These are phyloP conservation scores for Trichoderma endophyticum DNA, from an alignment of 2,329 filamentous ascomycete species.

Conservation along the genomic window DNA sequence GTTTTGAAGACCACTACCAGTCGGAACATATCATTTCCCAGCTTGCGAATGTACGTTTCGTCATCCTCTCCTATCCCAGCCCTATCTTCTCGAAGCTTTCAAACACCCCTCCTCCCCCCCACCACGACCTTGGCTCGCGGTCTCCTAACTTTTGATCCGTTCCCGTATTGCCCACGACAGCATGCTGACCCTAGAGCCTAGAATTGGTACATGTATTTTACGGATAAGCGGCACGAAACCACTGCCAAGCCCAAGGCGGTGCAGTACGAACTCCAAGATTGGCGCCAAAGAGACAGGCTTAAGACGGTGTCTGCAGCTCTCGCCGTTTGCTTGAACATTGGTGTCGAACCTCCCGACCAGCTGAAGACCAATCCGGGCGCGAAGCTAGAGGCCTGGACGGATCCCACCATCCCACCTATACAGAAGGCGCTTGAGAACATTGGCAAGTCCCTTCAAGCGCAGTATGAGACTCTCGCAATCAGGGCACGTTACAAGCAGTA, in stretches of 20 bases:
- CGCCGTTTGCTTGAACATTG: conserved; percentile 93
- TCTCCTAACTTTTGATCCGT: not conserved
- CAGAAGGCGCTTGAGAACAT: conserved; percentile 91
- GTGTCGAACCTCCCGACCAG: conserved; percentile 94
- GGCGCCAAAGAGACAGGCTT: conserved; percentile 93
- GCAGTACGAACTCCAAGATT: conserved; percentile 72
- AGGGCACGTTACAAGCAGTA: conserved; percentile 98
- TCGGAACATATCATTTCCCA: conserved; percentile 85
- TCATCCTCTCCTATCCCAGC: not conserved
- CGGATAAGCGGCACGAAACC: conserved; percentile 94
- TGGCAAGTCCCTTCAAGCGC: conserved; percentile 89
- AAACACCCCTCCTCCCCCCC: not conserved
- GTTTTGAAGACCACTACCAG: conserved; percentile 89
- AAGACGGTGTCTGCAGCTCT: conserved; percentile 96
- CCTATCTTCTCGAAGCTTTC: conserved; percentile 5
- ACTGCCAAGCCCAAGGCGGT: conserved; percentile 79
- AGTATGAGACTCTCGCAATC: conserved; percentile 93
- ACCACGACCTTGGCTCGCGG: not conserved
- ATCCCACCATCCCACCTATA: conserved; percentile 75
- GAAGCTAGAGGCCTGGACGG: conserved; percentile 94
- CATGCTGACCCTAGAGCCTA: conserved; percentile 35
- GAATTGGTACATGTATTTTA: conserved; percentile 99
- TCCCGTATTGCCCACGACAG: not conserved
- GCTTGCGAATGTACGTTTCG: conserved; percentile 67
- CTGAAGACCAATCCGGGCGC: conserved; percentile 92